These are phyloP conservation scores for Umbelopsis sp. DNA, from an alignment of 371 early-diverging fungal genomes.

Conservation along the genomic window DNA sequence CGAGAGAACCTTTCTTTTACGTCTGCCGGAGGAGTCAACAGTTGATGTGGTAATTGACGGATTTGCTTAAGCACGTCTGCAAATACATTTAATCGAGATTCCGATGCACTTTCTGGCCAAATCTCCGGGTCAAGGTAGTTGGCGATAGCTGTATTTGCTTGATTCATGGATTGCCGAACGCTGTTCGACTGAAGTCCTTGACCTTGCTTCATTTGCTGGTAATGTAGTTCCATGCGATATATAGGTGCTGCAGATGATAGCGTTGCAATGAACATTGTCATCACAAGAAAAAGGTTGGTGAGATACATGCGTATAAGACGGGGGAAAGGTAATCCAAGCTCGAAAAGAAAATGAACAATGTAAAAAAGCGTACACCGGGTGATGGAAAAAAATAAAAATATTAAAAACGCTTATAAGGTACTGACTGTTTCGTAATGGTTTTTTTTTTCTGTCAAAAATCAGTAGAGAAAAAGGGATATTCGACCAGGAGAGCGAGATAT, in stretches of 20 bases:
- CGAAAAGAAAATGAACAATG: background rate
- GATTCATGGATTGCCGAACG: background rate
- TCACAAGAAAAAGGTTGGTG: background rate
- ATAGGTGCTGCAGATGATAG: background rate
- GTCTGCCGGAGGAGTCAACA: background rate
- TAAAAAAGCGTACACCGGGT: background rate
- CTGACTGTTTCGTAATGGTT: background rate
- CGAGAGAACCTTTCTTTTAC: slow-evolving; percentile 4
- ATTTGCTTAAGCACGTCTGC: background rate
- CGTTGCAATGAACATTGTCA: background rate
- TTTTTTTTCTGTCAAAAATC: background rate
- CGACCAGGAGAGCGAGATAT: background rate
- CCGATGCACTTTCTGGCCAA: background rate
- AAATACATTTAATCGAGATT: background rate
- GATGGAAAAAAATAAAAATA: background rate
- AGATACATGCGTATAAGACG: background rate
- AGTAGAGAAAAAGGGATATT: slow-evolving; percentile 1
- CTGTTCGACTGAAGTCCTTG: background rate
- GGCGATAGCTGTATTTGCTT: slow-evolving; percentile 9
- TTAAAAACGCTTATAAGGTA: background rate
- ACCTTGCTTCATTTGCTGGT: background rate
- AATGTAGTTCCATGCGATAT: background rate
- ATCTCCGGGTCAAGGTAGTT: background rate
- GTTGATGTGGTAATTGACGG: background rate
- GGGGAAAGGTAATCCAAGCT: background rate